phyloP scores from a whole-genome alignment of 352 stramenopile species.

The Pythium plurisporium region DNA sequence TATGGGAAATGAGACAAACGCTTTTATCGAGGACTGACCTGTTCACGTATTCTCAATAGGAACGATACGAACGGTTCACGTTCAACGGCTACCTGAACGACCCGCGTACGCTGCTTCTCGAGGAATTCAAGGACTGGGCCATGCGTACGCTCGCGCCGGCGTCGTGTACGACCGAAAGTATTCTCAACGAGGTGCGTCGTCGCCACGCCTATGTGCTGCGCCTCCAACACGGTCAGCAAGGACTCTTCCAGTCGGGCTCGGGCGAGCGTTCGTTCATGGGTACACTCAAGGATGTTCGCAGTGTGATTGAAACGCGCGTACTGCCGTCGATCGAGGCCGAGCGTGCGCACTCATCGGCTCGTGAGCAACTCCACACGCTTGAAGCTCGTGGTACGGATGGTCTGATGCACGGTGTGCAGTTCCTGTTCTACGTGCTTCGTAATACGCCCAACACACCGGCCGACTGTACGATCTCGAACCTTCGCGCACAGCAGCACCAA shows the following conservation, averaged over 20 bases:
- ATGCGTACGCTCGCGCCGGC: constrained; percentile 74
- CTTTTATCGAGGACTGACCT: no score
- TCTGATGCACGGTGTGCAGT: constrained; percentile 84
- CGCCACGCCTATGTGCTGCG: constrained; percentile 72
- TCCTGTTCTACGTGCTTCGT: constrained; percentile 81
- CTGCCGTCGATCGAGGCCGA: constrained; percentile 80
- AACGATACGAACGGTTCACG: constrained; percentile 74
- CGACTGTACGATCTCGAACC: constrained; percentile 81
- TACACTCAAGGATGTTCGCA: constrained; percentile 79
- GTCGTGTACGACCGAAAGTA: constrained; percentile 73
- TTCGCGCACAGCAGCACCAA: constrained; percentile 74
- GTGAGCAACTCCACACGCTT: constrained; percentile 74
- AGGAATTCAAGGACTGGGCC: constrained; percentile 85
- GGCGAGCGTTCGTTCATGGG: constrained; percentile 72
- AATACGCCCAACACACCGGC: constrained; percentile 81
- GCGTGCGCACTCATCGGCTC: constrained; percentile 72
- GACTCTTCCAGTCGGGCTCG: constrained; percentile 69
- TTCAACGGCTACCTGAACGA: constrained; percentile 84
- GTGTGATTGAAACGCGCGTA: constrained; percentile 71
- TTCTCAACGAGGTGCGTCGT: constrained; percentile 67
- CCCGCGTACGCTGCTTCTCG: constrained; percentile 70
- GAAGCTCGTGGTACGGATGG: constrained; percentile 74
- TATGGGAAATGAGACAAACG: no score
- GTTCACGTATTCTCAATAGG: no score
- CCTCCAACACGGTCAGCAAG: constrained; percentile 78